These are phyloP conservation scores for Amanita rubescens DNA, from an alignment of 768 basidiomycete genomes.

Conservation along the genomic window DNA sequence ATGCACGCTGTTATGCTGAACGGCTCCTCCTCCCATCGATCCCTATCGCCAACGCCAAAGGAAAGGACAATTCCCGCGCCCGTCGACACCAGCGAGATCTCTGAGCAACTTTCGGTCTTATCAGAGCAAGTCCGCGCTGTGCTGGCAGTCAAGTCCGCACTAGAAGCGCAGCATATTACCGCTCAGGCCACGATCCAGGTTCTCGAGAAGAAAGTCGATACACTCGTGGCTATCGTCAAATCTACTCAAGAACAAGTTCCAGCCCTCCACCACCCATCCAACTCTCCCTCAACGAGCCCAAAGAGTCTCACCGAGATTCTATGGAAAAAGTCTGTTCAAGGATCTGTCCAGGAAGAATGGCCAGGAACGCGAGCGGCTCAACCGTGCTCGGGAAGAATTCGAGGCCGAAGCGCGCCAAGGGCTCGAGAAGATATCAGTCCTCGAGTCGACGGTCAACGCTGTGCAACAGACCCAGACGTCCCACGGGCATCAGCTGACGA, in stretches of 20 bases:
- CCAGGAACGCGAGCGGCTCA: constrained; percentile 68
- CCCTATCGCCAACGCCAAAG: constrained; percentile 16
- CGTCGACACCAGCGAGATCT: constrained; percentile 26
- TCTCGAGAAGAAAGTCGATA: constrained; percentile 60
- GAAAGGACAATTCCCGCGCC: constrained; percentile 13
- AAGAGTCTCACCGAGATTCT: constrained; percentile 44
- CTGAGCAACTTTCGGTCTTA: constrained; percentile 59
- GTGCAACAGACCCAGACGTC: constrained; percentile 30
- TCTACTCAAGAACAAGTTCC: constrained; percentile 30
- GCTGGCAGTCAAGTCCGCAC: constrained; percentile 57
- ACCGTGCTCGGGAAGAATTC: constrained; percentile 74
- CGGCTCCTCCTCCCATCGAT: not conserved
- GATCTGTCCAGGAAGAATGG: constrained; percentile 73
- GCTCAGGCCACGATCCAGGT: constrained; percentile 69
- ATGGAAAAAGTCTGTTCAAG: constrained; percentile 77
- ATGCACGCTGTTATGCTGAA: constrained; percentile 16
- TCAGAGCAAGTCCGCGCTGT: constrained; percentile 71
- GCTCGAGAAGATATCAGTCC: constrained; percentile 36
- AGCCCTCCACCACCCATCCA: not conserved
- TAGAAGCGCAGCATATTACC: constrained; percentile 72
- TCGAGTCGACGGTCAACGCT: constrained; percentile 23
- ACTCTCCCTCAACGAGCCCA: constrained; percentile 22
- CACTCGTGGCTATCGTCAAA: constrained; percentile 59
- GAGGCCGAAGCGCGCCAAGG: constrained; percentile 50
- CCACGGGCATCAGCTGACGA: constrained; percentile 14